phyloP scores from a whole-genome alignment of 176 grass and related monocot genomes.

The Chrysopogon serrulatus region DNA sequence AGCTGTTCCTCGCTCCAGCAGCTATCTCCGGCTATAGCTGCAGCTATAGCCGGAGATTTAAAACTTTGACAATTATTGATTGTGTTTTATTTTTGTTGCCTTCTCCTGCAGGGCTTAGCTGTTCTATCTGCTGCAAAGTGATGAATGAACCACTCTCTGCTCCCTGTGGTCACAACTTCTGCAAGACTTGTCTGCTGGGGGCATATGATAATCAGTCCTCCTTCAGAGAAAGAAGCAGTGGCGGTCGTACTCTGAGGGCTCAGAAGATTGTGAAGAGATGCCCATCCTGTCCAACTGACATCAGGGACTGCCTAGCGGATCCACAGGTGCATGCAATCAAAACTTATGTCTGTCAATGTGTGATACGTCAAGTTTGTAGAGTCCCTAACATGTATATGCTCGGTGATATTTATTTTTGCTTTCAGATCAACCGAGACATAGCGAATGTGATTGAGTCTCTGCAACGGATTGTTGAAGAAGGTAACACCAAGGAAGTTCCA shows the following conservation, averaged over 20 bases:
- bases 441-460: not conserved
- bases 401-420: not conserved
- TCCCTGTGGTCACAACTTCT: conserved; percentile 90
- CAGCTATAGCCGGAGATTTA: too few species aligned
- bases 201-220: conserved; percentile 46
- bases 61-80: too few species aligned
- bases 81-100: not conserved
- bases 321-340: conserved; percentile 49
- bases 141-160: conserved; percentile 70
- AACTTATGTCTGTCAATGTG: not conserved
- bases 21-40: too few species aligned
- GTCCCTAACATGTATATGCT: not conserved
- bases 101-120: conserved; percentile 68
- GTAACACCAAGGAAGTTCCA: not conserved
- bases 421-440: not conserved
- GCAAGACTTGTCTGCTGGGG: conserved; percentile 71
- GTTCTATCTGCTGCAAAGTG: conserved; percentile 61
- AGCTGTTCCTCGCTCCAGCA: too few species aligned
- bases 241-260: conserved; percentile 59
- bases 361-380: not conserved
- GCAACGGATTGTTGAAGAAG: not conserved
- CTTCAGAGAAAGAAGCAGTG: conserved; percentile 61
- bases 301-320: conserved; percentile 76
- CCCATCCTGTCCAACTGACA: conserved; percentile 72
- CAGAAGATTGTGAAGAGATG: conserved; percentile 85